Conservation (phyloP, 345 rosid genomes). For the Aurinia saxatilis region DNA sequence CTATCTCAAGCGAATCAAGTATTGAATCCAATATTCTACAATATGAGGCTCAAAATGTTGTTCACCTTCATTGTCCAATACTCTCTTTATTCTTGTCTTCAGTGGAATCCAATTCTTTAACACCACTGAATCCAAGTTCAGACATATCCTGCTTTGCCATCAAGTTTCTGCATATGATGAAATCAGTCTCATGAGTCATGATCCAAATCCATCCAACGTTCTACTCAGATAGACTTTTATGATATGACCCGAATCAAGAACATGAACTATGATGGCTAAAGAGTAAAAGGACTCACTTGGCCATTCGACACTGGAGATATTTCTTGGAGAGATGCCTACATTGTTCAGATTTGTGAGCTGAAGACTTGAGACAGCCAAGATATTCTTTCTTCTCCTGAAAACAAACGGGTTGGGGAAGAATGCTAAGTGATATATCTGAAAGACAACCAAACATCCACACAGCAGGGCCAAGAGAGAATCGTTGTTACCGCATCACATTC, state of each 20-base stretch:
- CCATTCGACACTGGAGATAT: constrained; percentile 91
- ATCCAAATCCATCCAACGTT: not conserved
- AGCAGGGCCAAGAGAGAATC: not conserved
- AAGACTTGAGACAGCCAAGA: constrained; percentile 71
- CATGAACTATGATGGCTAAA: not conserved
- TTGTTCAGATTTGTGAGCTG: constrained; percentile 66
- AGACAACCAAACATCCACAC: not conserved
- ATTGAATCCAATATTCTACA: not conserved
- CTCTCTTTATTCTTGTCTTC: constrained; percentile 9
- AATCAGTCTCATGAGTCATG: not conserved
- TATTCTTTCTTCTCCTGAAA: constrained; percentile 89
- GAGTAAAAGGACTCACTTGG: constrained; percentile 47
- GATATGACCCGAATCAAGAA: not conserved
- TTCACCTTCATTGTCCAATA: constrained; percentile 9
- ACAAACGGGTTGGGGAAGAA: not conserved
- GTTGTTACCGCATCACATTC: constrained; percentile 63
- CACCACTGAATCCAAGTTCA: constrained; percentile 71
- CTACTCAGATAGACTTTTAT: no score
- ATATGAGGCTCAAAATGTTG: not conserved
- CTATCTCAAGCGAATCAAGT: no score
- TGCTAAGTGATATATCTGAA: not conserved
- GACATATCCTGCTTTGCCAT: constrained; percentile 89
- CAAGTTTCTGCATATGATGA: constrained; percentile 59
- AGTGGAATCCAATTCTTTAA: constrained; percentile 28
- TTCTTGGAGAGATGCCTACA: constrained; percentile 70